Evolutionary conservation across 2,329 filamentous ascomycete genomes (phyloP), one percentile per base, ranked within the genome.

Genomic region (Colletotrichum incanum): DNA sequence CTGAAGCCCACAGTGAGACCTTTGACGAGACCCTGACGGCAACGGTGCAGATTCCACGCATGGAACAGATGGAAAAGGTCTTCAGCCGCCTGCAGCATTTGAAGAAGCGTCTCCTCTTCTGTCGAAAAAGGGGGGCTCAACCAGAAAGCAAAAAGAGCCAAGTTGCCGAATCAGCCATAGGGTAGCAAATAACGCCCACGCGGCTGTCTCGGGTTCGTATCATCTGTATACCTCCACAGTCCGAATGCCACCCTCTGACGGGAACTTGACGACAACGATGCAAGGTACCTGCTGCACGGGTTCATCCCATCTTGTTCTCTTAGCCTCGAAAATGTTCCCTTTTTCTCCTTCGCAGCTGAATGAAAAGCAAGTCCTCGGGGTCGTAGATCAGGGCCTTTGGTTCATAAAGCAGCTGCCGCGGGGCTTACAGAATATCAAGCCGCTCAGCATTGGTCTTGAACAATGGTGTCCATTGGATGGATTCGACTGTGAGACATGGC

Each of bases 391-490:
- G 14, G n/a, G n/a, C 23, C 2, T 50, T 28, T 50, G 47, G 3
- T 18, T 50, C 16, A 50, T 9, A 28, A 3, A 26, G 47, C 47
- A 23, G 47, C 47, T 55, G 52, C 8, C 8, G 28, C 52, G 52
- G 52, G 52, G 8, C 52, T 55, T n/a, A 16, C 50, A 54, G 50
- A 54, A 54, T 12, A 34, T 50, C 23, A 28, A 50, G 23, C 49
- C 14, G 14, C 1, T 18, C 28, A 12, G 18, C 28, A 37, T 34
- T 34, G 6, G 18, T 5, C 28, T 55, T 18, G 50, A 20, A 31
- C 18, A 20, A 5, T 20, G 16, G 28, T 5, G 16, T 8, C 26
- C 8, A 54, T 31, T 12, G 50, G 16, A n/a, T 18, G 26, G 18
- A 26, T 20, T 34, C 8, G 28, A 8, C 14, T 49, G 41, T 45